These are phyloP conservation scores for Diplodia seriata DNA, from an alignment of 2,329 filamentous ascomycete genomes.

Conservation along the genomic window DNA sequence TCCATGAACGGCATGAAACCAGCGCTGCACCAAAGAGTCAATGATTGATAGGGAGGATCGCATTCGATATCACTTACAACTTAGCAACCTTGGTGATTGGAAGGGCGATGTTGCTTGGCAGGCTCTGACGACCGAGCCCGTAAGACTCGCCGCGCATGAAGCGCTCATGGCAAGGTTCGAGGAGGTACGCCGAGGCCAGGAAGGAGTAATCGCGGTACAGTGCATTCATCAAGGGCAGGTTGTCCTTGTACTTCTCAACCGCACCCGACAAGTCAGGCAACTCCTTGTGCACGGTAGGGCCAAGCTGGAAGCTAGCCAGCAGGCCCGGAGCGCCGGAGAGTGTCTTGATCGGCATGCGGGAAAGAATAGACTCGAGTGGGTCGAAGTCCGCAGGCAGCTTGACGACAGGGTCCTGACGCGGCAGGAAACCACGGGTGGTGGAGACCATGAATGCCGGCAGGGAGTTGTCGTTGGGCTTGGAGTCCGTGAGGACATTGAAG, in stretches of 20 bases:
- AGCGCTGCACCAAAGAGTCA: slow-evolving; percentile 49
- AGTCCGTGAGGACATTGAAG: slow-evolving; percentile 70
- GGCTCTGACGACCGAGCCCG: slow-evolving; percentile 74
- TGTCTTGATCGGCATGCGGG: slow-evolving; percentile 80
- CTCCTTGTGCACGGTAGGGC: slow-evolving; percentile 73
- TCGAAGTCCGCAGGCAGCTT: slow-evolving; percentile 76
- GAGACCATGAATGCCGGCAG: slow-evolving; percentile 82
- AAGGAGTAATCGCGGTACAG: slow-evolving; percentile 93
- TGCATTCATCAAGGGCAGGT: slow-evolving; percentile 82
- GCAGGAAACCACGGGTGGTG: slow-evolving; percentile 75
- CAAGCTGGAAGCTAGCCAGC: slow-evolving; percentile 75
- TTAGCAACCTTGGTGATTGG: slow-evolving; percentile 85
- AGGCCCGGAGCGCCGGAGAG: slow-evolving; percentile 76
- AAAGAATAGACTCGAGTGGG: slow-evolving; percentile 72
- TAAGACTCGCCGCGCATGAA: slow-evolving; percentile 71
- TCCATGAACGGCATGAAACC: slow-evolving; percentile 95
- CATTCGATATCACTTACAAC: slow-evolving; percentile 69
- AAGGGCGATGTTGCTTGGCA: slow-evolving; percentile 77
- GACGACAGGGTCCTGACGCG: slow-evolving; percentile 59
- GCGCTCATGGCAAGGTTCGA: slow-evolving; percentile 88
- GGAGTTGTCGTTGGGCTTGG: slow-evolving; percentile 66
- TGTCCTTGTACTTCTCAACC: slow-evolving; percentile 73
- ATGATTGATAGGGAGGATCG: neutral
- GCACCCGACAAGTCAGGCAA: slow-evolving; percentile 78
- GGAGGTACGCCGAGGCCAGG: slow-evolving; percentile 84